Conservation (phyloP, 306 rosid genomes). For the Prosopis cineraria region DNA sequence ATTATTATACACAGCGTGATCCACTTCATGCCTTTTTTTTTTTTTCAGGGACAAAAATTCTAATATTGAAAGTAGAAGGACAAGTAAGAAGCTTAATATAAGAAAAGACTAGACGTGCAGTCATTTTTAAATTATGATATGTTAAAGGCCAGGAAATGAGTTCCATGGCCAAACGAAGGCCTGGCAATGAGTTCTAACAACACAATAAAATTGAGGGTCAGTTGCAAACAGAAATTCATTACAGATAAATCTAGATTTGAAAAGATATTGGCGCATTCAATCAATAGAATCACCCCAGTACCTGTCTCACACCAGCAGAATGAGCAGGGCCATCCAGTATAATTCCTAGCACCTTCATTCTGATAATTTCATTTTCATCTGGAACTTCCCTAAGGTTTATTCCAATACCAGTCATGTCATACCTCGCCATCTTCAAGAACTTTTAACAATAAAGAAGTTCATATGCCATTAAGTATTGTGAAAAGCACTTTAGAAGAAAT, state of each 20-base stretch:
- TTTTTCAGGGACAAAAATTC: neutral
- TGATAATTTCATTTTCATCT: constrained; percentile 66
- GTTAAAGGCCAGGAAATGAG: neutral
- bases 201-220: constrained; percentile 19
- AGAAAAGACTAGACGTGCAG: neutral
- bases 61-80: neutral
- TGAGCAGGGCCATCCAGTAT: constrained; percentile 92
- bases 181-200: neutral
- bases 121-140: neutral
- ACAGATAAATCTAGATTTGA: neutral
- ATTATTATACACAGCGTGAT: neutral
- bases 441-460: constrained; percentile 50
- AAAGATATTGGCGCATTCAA: neutral
- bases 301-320: constrained; percentile 94
- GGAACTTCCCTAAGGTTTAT: constrained; percentile 92
- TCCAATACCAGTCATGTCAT: constrained; percentile 98
- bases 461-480: constrained; percentile 44
- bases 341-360: constrained; percentile 74
- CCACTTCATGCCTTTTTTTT: neutral
- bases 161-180: too few species aligned
- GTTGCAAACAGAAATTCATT: neutral
- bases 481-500: constrained; percentile 39
- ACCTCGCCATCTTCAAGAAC: constrained; percentile 99
- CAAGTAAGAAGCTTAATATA: neutral
- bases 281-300: constrained; percentile 29